Base-by-base conservation (phyloP, 352 stramenopile genomes). In the Phytopythium boreale region DNA sequence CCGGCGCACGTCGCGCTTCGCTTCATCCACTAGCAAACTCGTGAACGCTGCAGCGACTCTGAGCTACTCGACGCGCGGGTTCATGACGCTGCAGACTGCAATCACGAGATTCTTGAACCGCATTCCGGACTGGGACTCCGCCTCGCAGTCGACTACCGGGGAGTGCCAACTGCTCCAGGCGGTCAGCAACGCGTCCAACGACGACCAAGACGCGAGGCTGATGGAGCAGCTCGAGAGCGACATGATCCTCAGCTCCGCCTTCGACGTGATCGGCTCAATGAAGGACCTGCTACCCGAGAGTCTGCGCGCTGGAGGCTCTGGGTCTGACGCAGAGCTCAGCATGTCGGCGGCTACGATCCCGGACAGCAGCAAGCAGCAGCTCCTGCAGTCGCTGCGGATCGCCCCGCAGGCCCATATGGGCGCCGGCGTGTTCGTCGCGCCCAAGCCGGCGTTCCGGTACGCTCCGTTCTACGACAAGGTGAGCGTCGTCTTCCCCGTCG, bases 381-480 rank as follows among this genome's bases (percentile, higher is more conserved):
- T 93, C 2, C 46, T 93, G 37, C 46, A 70, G 1, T 67, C 77
- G 7, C 62, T 93, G 17, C 79, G 80, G 2, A 80, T 88, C 24
- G 85, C 82, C 14, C 85, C 80, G 7, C 85, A 93, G 47, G 50
- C 80, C 1, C 88, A 74, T 60, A 70, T 88, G n/a, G 82, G 80
- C 4, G 76, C 68, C 3, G 65, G 41, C 10, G 70, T 85, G 17
- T 87, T 80, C 29, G 65, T 77, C 61, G 80, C 63, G 51, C 86
- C 86, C 14, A 84, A 77, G 22, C 65, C 77, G 11, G 63, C 65
- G 9, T 94, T 87, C 57, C 72, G 74, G 14, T 86, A 82, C 50
- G 74, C 80, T 4, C 71, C 70, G 37, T 97, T 97, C 66, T 97
- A 92, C 64, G 73, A 76, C 63, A 87, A 92, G 57, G 77, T 96